These are phyloP conservation scores for Rubus idaeus DNA, from an alignment of 306 rosid genomes.

Conservation along the genomic window DNA sequence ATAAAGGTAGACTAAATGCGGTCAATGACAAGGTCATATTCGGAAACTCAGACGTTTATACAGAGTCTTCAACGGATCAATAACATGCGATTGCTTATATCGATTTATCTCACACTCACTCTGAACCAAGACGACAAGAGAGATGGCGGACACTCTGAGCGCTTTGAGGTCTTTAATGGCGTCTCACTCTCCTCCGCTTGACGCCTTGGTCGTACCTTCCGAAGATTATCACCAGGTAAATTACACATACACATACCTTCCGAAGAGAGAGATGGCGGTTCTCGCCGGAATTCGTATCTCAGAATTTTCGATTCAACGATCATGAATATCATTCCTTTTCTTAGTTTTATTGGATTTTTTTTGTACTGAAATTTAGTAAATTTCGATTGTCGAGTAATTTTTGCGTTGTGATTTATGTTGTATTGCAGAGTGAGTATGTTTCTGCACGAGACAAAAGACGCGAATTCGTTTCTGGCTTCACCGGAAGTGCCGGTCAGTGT, in stretches of 20 bases:
- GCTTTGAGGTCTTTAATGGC: conserved; percentile 77
- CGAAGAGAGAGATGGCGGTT: too few species aligned
- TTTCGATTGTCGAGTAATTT: background rate
- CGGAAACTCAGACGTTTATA: background rate
- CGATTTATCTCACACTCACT: background rate
- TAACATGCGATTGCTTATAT: background rate
- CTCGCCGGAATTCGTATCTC: background rate
- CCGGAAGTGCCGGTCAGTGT: conserved; percentile 90
- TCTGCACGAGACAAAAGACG: conserved; percentile 90
- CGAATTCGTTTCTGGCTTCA: conserved; percentile 84
- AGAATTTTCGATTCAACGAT: background rate
- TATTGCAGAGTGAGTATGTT: conserved; percentile 92
- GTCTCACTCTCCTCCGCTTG: conserved; percentile 82
- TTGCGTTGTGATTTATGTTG: background rate
- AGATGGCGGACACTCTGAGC: conserved; percentile 69
- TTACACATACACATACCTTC: background rate
- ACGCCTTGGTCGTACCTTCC: conserved; percentile 87
- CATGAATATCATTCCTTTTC: background rate
- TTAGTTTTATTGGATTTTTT: background rate
- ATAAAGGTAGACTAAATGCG: too few species aligned
- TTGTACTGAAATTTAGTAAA: background rate
- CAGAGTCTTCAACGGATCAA: background rate
- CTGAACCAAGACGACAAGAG: background rate
- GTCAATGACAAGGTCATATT: background rate
- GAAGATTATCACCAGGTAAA: conserved; percentile 91